These are phyloP conservation scores for Blepharisma stoltei DNA, from an alignment of 73 alveolate genomes.

Conservation along the genomic window DNA sequence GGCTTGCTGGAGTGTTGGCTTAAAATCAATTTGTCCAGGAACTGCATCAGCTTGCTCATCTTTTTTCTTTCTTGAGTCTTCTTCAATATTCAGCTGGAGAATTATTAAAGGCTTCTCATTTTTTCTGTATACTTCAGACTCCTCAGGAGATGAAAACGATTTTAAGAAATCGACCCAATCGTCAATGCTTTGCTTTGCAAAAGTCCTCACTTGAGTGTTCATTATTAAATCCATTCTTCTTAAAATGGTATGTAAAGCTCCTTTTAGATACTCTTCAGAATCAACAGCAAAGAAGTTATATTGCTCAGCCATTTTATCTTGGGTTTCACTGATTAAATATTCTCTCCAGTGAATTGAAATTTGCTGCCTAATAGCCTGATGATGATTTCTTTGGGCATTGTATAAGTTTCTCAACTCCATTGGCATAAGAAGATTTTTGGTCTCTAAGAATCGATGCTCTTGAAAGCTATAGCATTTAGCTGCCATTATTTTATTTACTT, in stretches of 20 bases:
- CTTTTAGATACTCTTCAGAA: conserved; percentile 61
- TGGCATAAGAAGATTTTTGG: conserved; percentile 43
- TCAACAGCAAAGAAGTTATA: conserved; percentile 81
- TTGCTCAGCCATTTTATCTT: conserved; percentile 71
- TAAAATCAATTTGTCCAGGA: conserved; percentile 39
- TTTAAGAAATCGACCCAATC: conserved; percentile 85
- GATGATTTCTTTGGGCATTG: conserved; percentile 50
- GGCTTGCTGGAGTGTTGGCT: conserved; percentile 37
- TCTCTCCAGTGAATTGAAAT: conserved; percentile 71
- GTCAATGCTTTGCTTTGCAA: conserved; percentile 71
- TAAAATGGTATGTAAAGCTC: conserved; percentile 76
- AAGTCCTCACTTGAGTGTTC: conserved; percentile 80
- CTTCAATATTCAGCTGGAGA: conserved; percentile 18
- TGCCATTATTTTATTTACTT: conserved; percentile 53
- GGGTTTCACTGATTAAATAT: conserved; percentile 57
- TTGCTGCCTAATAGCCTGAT: conserved; percentile 46
- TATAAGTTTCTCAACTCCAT: conserved; percentile 47
- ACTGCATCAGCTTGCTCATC: conserved; percentile 30
- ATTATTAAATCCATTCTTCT: conserved; percentile 73
- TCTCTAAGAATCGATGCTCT: conserved; percentile 50
- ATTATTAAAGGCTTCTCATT: conserved; percentile 23
- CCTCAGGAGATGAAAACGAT: conserved; percentile 51
- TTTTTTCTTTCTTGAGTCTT: not conserved
- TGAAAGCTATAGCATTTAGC: conserved; percentile 54
- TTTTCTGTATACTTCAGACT: not conserved